Base-by-base conservation (phyloP, 2,329 filamentous ascomycete species). In the Phialophora chinensis region DNA sequence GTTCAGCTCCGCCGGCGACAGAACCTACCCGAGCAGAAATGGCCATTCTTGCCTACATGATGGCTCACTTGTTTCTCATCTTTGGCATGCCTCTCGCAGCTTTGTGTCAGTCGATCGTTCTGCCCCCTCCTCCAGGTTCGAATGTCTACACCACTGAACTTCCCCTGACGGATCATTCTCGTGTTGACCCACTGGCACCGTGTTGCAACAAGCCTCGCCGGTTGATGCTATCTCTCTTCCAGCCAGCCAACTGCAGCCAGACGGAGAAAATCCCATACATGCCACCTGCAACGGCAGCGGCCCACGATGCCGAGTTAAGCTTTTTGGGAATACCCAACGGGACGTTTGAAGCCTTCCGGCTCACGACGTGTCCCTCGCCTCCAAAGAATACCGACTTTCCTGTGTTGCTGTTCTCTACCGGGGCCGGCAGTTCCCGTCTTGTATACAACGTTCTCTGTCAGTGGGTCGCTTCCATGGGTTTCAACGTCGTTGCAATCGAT, bases 351-450 rank as follows among this genome's bases (percentile, higher is more conserved):
- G 69, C 68, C 6, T 50, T 77, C 33, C 57, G 66, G 4, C 50
- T 68, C 20, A 25, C 62, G 42, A 29, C 50, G 10, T 68, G 66
- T 54, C 50, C 33, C 29, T 38, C 54, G 10, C 29, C 62, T 25
- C 53, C 62, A 29, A 47, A 38, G n/a, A 60, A 59, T n/a, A 69
- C 75, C 10, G 50, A 61, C 49, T 57, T 53, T 58, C 76, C 78
- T 6, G 20, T 78, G 0, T 53, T 79, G 3, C 56, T 79, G 2
- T 79, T 79, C 60, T 77, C 77, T 0, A 74, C 76, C 0, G 77
- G 70, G 10, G 57, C 71, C 4, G 73, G 73, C 4, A 73, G 65
- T 1, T 67, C 75, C 3, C 72, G 77, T 12, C 71, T 76, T n/a
- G 60, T 73, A 11, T 78, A 79, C 67, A 75, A 63, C 44, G 66